A percentile compares a stretch with the other conserved stretches of the same genome.
Conservation (phyloP, 2,329 filamentous ascomycete species). For the Aspergillus felis region DNA sequence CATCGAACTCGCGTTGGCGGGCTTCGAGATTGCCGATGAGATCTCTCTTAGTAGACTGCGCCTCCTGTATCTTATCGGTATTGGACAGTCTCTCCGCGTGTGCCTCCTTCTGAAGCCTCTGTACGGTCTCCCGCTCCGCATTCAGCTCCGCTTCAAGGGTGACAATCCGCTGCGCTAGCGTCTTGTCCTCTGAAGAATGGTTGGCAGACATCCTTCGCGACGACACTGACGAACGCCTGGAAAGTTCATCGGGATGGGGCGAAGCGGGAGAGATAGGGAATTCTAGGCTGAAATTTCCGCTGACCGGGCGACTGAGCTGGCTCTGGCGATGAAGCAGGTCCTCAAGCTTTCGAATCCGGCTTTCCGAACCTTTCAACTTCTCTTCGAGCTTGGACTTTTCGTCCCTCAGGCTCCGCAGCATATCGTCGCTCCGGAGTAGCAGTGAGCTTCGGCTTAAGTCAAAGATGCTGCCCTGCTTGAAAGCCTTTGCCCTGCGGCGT, state of each 20-base stretch:
- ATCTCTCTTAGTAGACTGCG: slow-evolving; percentile 87
- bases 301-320: slow-evolving; percentile 51
- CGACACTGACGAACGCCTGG: slow-evolving; percentile 57
- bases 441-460: slow-evolving; percentile 87
- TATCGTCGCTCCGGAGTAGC: slow-evolving; percentile 79
- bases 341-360: slow-evolving; percentile 84
- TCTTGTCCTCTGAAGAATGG: slow-evolving; percentile 57
- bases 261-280: slow-evolving; percentile 41
- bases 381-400: slow-evolving; percentile 74
- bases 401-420: slow-evolving; percentile 71
- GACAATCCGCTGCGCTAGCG: slow-evolving; percentile 58
- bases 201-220: slow-evolving; percentile 60
- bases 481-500: slow-evolving; percentile 80
- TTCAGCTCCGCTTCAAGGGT: slow-evolving; percentile 74
- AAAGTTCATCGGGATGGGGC: slow-evolving; percentile 41
- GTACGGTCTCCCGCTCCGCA: slow-evolving; percentile 65
- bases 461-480: slow-evolving; percentile 94
- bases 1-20: slow-evolving; percentile 80
- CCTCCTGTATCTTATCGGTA: slow-evolving; percentile 72
- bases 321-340: slow-evolving; percentile 84
- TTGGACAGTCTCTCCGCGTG: slow-evolving; percentile 55
- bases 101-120: slow-evolving; percentile 67
- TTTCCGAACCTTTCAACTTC: slow-evolving; percentile 77
- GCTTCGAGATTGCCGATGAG: slow-evolving; percentile 93
- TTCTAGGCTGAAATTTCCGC: slow-evolving; percentile 46